phyloP scores from a whole-genome alignment of 257 asterid species.

The Salvia splendens region DNA sequence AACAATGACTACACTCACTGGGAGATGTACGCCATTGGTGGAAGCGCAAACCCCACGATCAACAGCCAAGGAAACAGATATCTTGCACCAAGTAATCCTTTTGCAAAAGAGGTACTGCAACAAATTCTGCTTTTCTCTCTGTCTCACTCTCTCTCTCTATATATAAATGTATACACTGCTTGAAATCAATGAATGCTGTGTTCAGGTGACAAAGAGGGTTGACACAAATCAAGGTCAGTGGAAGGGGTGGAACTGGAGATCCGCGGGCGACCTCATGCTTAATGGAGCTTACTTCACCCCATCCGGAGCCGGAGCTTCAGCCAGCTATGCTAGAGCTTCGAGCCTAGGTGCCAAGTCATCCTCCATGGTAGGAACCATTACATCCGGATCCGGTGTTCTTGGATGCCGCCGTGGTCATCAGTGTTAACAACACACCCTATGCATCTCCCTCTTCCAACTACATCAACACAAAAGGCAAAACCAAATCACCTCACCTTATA shows the following conservation, averaged over 20 bases:
- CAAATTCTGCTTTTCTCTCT: not conserved
- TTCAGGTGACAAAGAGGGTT: constrained; percentile 88
- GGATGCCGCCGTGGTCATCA: constrained; percentile 69
- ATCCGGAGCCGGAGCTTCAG: constrained; percentile 94
- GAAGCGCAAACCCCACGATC: not conserved
- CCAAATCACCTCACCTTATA: constrained; percentile 10
- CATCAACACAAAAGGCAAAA: constrained; percentile 22
- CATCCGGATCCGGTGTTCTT: constrained; percentile 81
- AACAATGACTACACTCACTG: constrained; percentile 3
- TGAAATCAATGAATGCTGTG: constrained; percentile 19
- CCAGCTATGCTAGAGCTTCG: constrained; percentile 95
- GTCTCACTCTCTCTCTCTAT: not conserved
- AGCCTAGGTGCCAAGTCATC: constrained; percentile 93
- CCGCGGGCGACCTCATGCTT: constrained; percentile 87
- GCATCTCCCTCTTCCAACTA: not conserved
- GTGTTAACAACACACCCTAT: constrained; percentile 54
- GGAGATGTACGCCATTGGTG: not conserved
- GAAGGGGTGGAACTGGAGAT: constrained; percentile 97
- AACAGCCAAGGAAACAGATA: not conserved
- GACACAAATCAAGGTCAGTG: constrained; percentile 62
- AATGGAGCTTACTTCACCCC: constrained; percentile 92
- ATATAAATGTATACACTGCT: not conserved
- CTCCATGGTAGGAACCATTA: constrained; percentile 71
- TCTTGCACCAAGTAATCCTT: constrained; percentile 47
- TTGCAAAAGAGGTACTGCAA: constrained; percentile 73